A percentile compares a stretch with the other conserved stretches of the same genome.
Evolutionary conservation across 345 rosid genomes (phyloP).

Genomic region (Aquilaria sinensis): DNA sequence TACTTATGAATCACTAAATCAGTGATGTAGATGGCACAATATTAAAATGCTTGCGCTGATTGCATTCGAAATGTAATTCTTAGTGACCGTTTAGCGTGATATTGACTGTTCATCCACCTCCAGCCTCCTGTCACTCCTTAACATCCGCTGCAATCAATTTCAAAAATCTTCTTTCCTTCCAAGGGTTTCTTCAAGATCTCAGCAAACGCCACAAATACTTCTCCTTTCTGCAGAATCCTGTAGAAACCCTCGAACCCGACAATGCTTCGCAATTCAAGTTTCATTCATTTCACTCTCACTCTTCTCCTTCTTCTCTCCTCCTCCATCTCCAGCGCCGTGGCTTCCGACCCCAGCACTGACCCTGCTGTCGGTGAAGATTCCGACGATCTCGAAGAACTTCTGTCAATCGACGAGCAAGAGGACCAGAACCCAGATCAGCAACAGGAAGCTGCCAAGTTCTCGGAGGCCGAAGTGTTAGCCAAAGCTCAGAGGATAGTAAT

Average conservation of each 20-base stretch:
- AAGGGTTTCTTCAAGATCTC: conserved; percentile 4
- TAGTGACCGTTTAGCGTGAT: no score
- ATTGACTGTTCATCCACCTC: no score
- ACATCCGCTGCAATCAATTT: no score
- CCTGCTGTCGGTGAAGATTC: conserved; percentile 16
- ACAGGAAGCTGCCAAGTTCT: conserved; percentile 21
- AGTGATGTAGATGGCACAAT: no score
- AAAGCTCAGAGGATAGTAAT: conserved; percentile 75
- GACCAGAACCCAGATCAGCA: conserved; percentile 22
- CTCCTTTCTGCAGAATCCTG: conserved; percentile 7
- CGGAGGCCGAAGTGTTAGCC: conserved; percentile 69
- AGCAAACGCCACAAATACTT: conserved; percentile 4
- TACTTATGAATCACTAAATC: no score
- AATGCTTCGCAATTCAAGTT: conserved; percentile 40
- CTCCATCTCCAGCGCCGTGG: conserved; percentile 17
- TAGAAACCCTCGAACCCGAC: background rate
- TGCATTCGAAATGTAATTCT: no score
- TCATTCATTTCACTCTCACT: conserved; percentile 31
- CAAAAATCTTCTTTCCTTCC: conserved; percentile 4
- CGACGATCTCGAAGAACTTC: conserved; percentile 48
- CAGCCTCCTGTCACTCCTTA: no score
- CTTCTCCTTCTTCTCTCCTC: conserved; percentile 33
- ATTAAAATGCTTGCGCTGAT: no score
- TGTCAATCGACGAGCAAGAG: conserved; percentile 61
- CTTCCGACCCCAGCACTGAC: conserved; percentile 22